Evolutionary conservation across 768 basidiomycete species (phyloP), one percentile per base, ranked within the genome.

Genomic region (Leccinum uliginosum): DNA sequence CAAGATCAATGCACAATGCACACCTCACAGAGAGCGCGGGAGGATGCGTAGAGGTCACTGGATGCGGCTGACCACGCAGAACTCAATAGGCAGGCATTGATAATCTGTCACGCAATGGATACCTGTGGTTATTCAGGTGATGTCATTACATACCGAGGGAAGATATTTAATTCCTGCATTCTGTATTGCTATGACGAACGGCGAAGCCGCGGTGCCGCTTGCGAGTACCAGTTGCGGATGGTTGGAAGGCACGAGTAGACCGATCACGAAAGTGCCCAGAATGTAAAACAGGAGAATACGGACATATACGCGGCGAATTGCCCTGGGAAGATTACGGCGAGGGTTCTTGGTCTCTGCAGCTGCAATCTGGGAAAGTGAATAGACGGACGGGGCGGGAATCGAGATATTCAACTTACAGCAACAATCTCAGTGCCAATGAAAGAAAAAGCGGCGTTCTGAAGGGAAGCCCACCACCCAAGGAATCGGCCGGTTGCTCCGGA

Each of bases 21-120:
- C 6, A 45, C 77, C 86, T 63, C 60, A 90, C 89, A 95, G 9
- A 98, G 79, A 0, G 88, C 89, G 55, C 90, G 85, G 17, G 93
- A 93, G 47, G 87, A 87, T 4, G 92, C 15, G 24, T 46, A 46
- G 19, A 46, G 21, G 8, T 26, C 45, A 24, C 45, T 46, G 45
- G 45, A 46, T 14, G 45, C 45, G 6, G 45, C 45, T 6, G 45
- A 46, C 45, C 45, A 46, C 7, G 45, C 45, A 24, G 45, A 46
- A 46, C 6, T 23, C 19, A 46, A 24, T 15, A 46, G 14, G 26
- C 19, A 21, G 15, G 45, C 45, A 46, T 46, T 46, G 45, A 46
- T 46, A 17, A 46, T 9, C 45, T 46, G 15, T 46, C 6, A 14
- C 15, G 4, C 24, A 24, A 26, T 21, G 8, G 26, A 23, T 23